Base-by-base conservation (phyloP, 2,329 filamentous ascomycete species). In the Pseudogymnoascus sp. region DNA sequence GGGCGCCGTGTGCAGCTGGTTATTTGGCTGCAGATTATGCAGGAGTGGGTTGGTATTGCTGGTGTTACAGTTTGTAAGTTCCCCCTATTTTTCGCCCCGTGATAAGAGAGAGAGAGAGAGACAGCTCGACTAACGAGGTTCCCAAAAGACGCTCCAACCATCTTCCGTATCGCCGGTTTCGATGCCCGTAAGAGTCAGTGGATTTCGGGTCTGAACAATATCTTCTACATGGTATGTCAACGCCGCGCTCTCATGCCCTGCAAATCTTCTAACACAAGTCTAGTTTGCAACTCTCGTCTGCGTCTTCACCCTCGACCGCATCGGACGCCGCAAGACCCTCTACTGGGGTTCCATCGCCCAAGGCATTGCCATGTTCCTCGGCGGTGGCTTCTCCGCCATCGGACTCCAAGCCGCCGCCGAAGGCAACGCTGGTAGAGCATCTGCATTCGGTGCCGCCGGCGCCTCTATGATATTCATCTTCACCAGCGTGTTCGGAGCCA, bases 401-500 rank as follows among this genome's bases (percentile, higher is more conserved):
- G 81, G 78, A 4, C 79, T 82, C 68, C 77, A 70, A 68, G 82
- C 75, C 53, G 80, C 74, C 47, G 78, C 73, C 2, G 77, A 76
- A 0, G 79, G 78, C 7, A 76, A 84, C 17, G 64, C 74, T 0
- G 70, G 68, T 8, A 80, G 79, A 26, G 80, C 81, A 0, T 78
- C 76, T 33, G 77, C 77, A 0, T 86, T 83, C 60, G 85, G 85
- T 33, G 83, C 83, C 0, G 88, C 87, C 0, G 87, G 87, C 0
- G 87, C 85, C 0, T 83, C 84, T 0, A 88, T 91, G 75, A 85
- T 91, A 17, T 91, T 89, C 71, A 77, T 88, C 57, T 89, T 86
- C 72, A 88, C 85, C 0, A 80, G 79, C 1, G 77, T 86, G 0
- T 89, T 89, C 66, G 87, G 78, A 0, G 76, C 78, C 0, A 78